Percentiles rank a stretch among this genome's conserved stretches.
Conservation (phyloP, 164 flowering plant species). For the Dillenia turbinata region DNA sequence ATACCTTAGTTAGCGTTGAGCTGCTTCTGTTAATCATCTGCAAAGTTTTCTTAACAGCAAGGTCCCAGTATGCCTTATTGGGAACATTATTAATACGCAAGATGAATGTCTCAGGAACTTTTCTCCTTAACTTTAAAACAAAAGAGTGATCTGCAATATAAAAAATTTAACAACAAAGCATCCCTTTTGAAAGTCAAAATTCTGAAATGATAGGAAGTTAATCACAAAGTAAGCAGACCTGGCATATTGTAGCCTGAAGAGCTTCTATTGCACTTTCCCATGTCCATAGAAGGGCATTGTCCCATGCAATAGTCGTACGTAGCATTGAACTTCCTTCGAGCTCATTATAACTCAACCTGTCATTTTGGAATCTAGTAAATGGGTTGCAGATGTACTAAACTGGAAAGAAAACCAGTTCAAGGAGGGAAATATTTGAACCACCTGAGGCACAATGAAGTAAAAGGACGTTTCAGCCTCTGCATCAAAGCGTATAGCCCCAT, state of each 20-base stretch:
- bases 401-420: not conserved
- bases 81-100: slow-evolving; percentile 60
- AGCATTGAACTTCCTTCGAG: slow-evolving; percentile 81
- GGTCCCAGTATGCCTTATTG: slow-evolving; percentile 50
- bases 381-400: not conserved
- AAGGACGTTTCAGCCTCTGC: slow-evolving; percentile 54
- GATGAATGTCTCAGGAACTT: slow-evolving; percentile 35
- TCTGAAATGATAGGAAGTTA: not conserved
- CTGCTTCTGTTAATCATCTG: slow-evolving; percentile 44
- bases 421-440: slow-evolving; percentile 20
- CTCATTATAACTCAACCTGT: slow-evolving; percentile 96
- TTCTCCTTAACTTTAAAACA: slow-evolving; percentile 28
- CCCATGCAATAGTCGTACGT: slow-evolving; percentile 88
- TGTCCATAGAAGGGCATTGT: slow-evolving; percentile 50
- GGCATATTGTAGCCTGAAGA: slow-evolving; percentile 47
- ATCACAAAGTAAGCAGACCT: slow-evolving; percentile 34
- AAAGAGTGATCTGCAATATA: slow-evolving; percentile 52
- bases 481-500: slow-evolving; percentile 96
- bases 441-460: slow-evolving; percentile 92
- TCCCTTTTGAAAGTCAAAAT: not conserved
- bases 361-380: slow-evolving; percentile 23
- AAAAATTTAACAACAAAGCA: not conserved
- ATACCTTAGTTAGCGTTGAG: slow-evolving; percentile 72
- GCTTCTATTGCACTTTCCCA: slow-evolving; percentile 52
- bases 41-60: slow-evolving; percentile 65